Conservation (phyloP, 2,329 filamentous ascomycete species). For the Fusarium kyushuense region DNA sequence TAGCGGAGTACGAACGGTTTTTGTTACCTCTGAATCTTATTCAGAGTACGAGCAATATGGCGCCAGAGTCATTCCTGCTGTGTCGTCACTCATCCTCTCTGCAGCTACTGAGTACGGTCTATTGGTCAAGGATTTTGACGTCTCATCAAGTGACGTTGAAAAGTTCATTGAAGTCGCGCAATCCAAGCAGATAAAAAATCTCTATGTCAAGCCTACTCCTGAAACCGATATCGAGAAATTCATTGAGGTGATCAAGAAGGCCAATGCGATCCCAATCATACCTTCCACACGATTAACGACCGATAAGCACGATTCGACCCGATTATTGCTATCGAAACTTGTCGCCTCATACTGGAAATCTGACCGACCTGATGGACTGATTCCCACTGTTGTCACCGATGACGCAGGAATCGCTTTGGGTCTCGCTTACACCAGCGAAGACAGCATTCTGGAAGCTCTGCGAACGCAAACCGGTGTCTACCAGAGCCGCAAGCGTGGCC, state of each 20-base stretch:
- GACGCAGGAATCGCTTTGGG: conserved; percentile 87
- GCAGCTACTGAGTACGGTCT: conserved; percentile 63
- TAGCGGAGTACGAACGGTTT: conserved; percentile 84
- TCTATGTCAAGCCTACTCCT: conserved; percentile 65
- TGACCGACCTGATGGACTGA: conserved; percentile 84
- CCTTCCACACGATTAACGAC: conserved; percentile 77
- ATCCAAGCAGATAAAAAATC: conserved; percentile 59
- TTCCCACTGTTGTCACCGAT: conserved; percentile 92
- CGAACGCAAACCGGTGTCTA: conserved; percentile 86
- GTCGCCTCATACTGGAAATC: conserved; percentile 81
- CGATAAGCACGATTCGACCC: conserved; percentile 69
- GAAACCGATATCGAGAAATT: conserved; percentile 60
- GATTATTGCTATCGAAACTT: conserved; percentile 72
- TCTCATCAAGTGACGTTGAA: conserved; percentile 54
- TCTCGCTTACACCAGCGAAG: conserved; percentile 92
- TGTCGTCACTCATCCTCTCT: conserved; percentile 61
- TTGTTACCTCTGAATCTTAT: conserved; percentile 80
- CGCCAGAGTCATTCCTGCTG: conserved; percentile 66
- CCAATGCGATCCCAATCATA: conserved; percentile 77
- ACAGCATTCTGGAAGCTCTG: conserved; percentile 89
- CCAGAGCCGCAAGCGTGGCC: conserved; percentile 91
- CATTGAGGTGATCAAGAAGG: conserved; percentile 62
- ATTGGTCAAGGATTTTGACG: conserved; percentile 66
- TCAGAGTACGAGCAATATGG: conserved; percentile 67
- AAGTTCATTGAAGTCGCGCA: conserved; percentile 61